These are phyloP conservation scores for Phoma sp. DNA, from an alignment of 2,329 filamentous ascomycete genomes.

Conservation along the genomic window DNA sequence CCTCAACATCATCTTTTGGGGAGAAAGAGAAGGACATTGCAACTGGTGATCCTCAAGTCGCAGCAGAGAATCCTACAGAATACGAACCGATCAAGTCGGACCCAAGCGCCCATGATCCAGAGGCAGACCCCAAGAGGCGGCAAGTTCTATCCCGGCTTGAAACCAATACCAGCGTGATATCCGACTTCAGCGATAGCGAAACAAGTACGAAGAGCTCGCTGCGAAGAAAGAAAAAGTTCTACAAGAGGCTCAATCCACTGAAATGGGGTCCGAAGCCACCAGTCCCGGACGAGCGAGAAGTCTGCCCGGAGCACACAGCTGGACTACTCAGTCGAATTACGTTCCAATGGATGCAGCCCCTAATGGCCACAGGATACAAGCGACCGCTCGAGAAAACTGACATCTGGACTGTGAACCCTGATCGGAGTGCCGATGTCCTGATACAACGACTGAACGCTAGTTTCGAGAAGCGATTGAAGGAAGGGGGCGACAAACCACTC, in stretches of 20 bases:
- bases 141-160: conserved; percentile 36
- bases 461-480: conserved; percentile 72
- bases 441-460: conserved; percentile 70
- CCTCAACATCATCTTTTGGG: conserved; percentile 32
- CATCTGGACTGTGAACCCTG: conserved; percentile 87
- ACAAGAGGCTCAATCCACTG: conserved; percentile 61
- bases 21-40: conserved; percentile 50
- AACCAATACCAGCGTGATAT: conserved; percentile 37
- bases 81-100: conserved; percentile 51
- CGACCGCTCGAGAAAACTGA: conserved; percentile 83
- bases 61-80: conserved; percentile 43
- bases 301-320: conserved; percentile 75
- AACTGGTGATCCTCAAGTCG: conserved; percentile 46
- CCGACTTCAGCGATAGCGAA: conserved; percentile 41
- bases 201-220: conserved; percentile 36
- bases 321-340: conserved; percentile 76
- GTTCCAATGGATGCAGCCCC: conserved; percentile 88
- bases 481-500: conserved; percentile 76
- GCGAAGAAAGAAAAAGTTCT: conserved; percentile 64
- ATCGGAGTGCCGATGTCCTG: conserved; percentile 74
- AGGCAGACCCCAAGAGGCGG: conserved; percentile 13
- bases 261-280: conserved; percentile 61
- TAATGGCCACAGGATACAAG: conserved; percentile 87
- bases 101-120: conserved; percentile 40
- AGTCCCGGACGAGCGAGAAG: conserved; percentile 60